Conservation (phyloP, 371 early-diverging fungal genomes). For the Mucor ambiguus region DNA sequence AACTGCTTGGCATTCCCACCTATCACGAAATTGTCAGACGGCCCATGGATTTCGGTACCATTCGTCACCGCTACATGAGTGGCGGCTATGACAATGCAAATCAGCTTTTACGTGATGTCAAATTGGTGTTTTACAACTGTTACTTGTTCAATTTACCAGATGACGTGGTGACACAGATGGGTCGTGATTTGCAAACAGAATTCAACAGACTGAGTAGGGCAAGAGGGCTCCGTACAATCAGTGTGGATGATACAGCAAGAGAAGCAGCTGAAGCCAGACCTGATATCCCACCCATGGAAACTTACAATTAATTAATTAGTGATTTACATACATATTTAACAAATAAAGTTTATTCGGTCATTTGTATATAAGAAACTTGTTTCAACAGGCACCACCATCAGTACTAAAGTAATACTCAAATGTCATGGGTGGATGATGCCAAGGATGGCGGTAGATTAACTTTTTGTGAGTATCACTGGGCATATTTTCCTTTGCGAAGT, state of each 20-base stretch:
- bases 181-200: constrained; percentile 54
- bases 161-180: constrained; percentile 72
- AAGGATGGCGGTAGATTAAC: no score
- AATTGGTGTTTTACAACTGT: constrained; percentile 76
- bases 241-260: constrained; percentile 10
- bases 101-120: constrained; percentile 30
- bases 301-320: not conserved
- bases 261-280: constrained; percentile 1
- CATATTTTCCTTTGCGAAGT: no score
- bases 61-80: constrained; percentile 28
- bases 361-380: no score
- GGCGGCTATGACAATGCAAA: constrained; percentile 23
- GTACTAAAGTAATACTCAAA: no score
- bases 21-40: constrained; percentile 84
- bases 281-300: not conserved
- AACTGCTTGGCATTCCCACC: constrained; percentile 59
- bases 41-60: constrained; percentile 46
- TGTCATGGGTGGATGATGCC: no score
- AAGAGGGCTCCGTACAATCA: constrained; percentile 26
- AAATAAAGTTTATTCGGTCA: no score
- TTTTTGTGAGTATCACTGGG: no score
- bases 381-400: no score
- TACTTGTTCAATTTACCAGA: constrained; percentile 80
- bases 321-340: no score
- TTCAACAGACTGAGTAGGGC: constrained; percentile 60